Evolutionary conservation across 257 asterid genomes (phyloP), one percentile per base, ranked within the genome.

Genomic region (Solanum stenotomum): DNA sequence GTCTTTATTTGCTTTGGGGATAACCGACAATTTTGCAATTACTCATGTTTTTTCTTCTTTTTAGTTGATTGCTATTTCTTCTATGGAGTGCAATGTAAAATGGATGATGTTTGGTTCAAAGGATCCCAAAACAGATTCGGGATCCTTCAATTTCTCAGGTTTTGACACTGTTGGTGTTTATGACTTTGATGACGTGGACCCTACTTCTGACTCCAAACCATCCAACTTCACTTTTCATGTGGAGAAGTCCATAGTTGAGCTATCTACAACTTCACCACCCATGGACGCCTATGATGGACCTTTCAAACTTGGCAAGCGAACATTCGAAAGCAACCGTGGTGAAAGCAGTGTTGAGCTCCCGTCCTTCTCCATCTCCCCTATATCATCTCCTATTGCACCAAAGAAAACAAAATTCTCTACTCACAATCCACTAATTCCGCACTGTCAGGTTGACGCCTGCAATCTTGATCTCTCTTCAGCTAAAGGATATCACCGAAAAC

Each of bases 361-460:
- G 9, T 72, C 96, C 67, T 42, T 83, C 37, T 84, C 94, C 83
- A 91, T 18, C 56, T 86, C 86, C 87, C 94, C 98, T 84, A 87
- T 89, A 46, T 89, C 95, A 87, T 88, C 96, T 46, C 27, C 87
- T 87, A 70, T 91, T 63, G 59, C 90, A 2, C 85, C 87, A 82
- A 96, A 94, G 94, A 94, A 92, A 90, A 81, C 90, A 15, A 96
- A 94, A 87, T 87, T 92, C 6, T 63, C 89, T 20, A 83, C 89
- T 89, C 94, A 88, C 88, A 90, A 86, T 84, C 90, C 88, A 34
- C 88, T 90, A 37, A 87, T 72, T 10, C 92, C 95, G 27, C 91
- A 86, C 56, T 96, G 99, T 92, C 91, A 91, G 76, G 99, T 96
- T 85, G 98, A 96, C 87, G 98, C 98, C 90, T 96, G 99, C 93